Evolutionary conservation across 805 yeast genomes (phyloP).

Genomic region (Candida glaebosa): DNA sequence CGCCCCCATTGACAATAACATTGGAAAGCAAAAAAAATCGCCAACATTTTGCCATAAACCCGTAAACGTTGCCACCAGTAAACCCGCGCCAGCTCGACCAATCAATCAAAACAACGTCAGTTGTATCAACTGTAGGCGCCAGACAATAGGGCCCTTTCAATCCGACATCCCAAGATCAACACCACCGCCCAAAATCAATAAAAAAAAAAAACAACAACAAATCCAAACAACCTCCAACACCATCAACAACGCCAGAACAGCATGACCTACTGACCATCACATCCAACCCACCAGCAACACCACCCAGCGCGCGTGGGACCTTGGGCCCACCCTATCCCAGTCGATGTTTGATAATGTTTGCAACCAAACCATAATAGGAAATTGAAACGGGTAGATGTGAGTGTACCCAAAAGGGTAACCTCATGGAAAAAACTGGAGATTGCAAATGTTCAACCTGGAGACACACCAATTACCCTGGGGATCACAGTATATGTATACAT

Average conservation of each 20-base stretch:
- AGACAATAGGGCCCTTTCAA: background rate
- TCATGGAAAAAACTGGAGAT: background rate
- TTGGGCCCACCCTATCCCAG: slow-evolving; percentile 3
- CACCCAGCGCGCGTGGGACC: background rate
- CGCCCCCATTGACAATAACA: no score
- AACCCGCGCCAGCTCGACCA: no score
- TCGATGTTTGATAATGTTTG: slow-evolving; percentile 12
- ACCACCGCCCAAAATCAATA: no score
- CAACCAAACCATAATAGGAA: slow-evolving; percentile 26
- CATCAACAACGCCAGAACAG: background rate
- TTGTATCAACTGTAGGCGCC: background rate
- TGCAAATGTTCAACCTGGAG: background rate
- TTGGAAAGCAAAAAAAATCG: no score
- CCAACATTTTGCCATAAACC: no score
- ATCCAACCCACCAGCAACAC: background rate
- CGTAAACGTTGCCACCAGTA: no score
- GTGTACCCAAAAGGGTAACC: slow-evolving; percentile 6
- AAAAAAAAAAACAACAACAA: background rate
- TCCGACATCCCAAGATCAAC: background rate
- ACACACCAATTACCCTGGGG: background rate
- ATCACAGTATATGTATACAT: background rate
- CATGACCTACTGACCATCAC: background rate
- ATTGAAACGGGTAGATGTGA: slow-evolving; percentile 18
- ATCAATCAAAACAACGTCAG: background rate
- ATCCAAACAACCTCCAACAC: slow-evolving; percentile 5